phyloP scores from a whole-genome alignment of 495 filamentous ascomycete genomes.

The Penicillium ochrochloron region DNA sequence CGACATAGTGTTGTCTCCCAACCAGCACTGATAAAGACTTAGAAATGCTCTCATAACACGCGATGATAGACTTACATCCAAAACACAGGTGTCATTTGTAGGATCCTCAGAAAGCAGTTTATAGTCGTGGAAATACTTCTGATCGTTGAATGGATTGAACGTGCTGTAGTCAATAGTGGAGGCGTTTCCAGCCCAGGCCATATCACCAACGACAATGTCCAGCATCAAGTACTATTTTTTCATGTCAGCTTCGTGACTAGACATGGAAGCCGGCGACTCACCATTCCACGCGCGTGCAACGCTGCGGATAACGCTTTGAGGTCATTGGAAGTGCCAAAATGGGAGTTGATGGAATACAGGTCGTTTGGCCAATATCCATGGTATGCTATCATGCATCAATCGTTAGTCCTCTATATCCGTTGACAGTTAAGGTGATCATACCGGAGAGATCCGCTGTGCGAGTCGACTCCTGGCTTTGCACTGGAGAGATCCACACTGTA shows the following conservation, averaged over 20 bases:
- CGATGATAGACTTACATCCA: conserved; percentile 18
- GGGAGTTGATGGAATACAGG: conserved; percentile 61
- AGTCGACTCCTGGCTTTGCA: conserved; percentile 20
- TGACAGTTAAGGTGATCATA: conserved; percentile 34
- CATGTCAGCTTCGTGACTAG: background rate
- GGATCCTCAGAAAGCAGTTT: conserved; percentile 65
- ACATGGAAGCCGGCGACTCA: background rate
- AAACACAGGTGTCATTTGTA: conserved; percentile 35
- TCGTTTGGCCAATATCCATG: conserved; percentile 73
- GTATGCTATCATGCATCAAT: conserved; percentile 54
- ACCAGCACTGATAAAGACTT: conserved; percentile 57
- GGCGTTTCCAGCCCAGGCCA: conserved; percentile 58
- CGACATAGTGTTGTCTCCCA: conserved; percentile 58
- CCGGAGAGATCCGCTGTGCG: conserved; percentile 54
- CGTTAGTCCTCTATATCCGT: conserved; percentile 55
- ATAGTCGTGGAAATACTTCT: conserved; percentile 58
- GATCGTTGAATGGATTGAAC: conserved; percentile 63
- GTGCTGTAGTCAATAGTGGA: conserved; percentile 56
- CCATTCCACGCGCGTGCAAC: conserved; percentile 60
- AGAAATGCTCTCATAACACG: conserved; percentile 11
- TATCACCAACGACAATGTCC: conserved; percentile 71
- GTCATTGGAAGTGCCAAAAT: conserved; percentile 65
- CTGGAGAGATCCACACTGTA: conserved; percentile 66
- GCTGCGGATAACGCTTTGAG: conserved; percentile 57
- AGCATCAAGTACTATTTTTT: conserved; percentile 61